Conservation (phyloP, 768 basidiomycete genomes). For the Megacollybia marginata region DNA sequence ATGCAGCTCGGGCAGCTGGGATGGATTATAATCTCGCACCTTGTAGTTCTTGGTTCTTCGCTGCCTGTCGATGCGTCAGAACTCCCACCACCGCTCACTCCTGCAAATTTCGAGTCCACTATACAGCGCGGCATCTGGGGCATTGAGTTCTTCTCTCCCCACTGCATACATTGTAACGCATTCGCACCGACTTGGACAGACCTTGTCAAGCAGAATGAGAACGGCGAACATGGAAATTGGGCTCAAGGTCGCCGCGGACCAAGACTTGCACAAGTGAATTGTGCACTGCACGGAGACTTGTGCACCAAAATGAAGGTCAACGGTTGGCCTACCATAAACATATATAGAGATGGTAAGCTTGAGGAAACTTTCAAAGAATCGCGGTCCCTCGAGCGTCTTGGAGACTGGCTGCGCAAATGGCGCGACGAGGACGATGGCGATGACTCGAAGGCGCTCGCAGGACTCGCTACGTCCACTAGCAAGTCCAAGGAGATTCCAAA, state of each 20-base stretch:
- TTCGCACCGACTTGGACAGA: conserved; percentile 83
- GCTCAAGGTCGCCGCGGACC: conserved; percentile 28
- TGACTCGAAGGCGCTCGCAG: conserved; percentile 23
- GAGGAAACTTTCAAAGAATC: conserved; percentile 41
- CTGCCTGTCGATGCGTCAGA: neutral
- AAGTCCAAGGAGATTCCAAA: conserved; percentile 20
- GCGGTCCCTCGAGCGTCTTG: conserved; percentile 5
- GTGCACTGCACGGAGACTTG: conserved; percentile 78
- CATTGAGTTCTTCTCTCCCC: conserved; percentile 84
- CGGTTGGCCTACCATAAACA: conserved; percentile 70
- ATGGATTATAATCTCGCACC: neutral
- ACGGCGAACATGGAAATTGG: conserved; percentile 27
- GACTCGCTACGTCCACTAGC: conserved; percentile 3
- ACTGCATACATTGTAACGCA: conserved; percentile 69
- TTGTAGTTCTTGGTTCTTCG: neutral
- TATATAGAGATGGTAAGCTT: conserved; percentile 62
- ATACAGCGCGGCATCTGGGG: conserved; percentile 64
- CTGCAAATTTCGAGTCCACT: conserved; percentile 49
- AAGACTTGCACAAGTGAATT: conserved; percentile 76
- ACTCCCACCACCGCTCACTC: conserved; percentile 32
- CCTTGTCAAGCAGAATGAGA: conserved; percentile 46
- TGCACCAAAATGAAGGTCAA: conserved; percentile 62
- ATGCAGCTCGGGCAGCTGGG: neutral
- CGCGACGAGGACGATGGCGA: conserved; percentile 50
- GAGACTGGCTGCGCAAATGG: conserved; percentile 43